Base-by-base conservation (phyloP, 2,329 filamentous ascomycete genomes). In the Tolypocladium album region DNA sequence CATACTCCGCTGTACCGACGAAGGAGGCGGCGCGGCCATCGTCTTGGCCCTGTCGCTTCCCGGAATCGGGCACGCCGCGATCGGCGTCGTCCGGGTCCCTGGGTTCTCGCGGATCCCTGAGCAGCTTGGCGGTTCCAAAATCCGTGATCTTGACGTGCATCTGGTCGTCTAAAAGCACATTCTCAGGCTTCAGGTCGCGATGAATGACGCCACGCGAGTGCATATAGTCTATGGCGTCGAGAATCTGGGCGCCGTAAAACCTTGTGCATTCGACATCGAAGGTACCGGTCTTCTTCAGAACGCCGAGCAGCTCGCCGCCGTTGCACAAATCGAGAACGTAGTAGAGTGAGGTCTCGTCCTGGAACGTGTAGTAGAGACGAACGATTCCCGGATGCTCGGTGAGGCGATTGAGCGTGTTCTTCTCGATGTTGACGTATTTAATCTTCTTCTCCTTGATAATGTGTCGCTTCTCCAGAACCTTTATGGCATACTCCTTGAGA, bases 371-470 rank as follows among this genome's bases (percentile, higher is more conserved):
- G 75, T 97, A 99, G 52, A 99, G 81, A 63, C 94, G 89, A 60
- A 99, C 92, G 61, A 99, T 93, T 24, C 94, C 94, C 8, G 94
- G 94, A 70, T 99, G 94, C 64, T 99, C 93, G 4, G 93, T 97
- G 61, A 99, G 79, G 64, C 94, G 87, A 71, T 99, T 99, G 60
- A 99, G 80, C 0, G 94, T 97, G 75, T 99, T 93, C 77, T 97
- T 97, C 75, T 99, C 94, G 68, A 99, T 99, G 75, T 97, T 99
- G 75, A 99, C 94, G 70, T 99, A 99, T 80, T 99, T 99, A 70
- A 99, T 96, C 81, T 99, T 99, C 76, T 96, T 97, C 77, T 99
- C 94, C 75, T 97, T 99, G 80, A 99, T 99, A 70, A 99, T 99
- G 74, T 99, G 94, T 68, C 92, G 86, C 77, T 99, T 99, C 76